Conservation (phyloP, 2,329 filamentous ascomycete species). For the Clathrospora elynae region DNA sequence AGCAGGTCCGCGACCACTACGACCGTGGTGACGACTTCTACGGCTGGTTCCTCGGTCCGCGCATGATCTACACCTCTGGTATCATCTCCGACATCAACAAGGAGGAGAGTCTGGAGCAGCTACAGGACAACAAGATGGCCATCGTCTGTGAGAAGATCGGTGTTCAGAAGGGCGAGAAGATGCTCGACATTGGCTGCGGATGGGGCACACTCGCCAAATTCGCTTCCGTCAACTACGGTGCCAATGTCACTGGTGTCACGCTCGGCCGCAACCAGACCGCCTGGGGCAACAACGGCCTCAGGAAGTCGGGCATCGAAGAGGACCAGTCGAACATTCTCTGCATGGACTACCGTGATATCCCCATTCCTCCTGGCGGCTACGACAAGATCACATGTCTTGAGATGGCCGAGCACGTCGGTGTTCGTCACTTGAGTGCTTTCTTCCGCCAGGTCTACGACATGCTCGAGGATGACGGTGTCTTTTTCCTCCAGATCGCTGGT, state of each 20-base stretch:
- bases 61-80: constrained; percentile 98
- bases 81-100: constrained; percentile 84
- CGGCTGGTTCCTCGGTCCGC: constrained; percentile 95
- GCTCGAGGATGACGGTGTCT: constrained; percentile 93
- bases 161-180: constrained; percentile 75
- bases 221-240: constrained; percentile 89
- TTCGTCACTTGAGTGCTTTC: constrained; percentile 83
- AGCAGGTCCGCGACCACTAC: constrained; percentile 97
- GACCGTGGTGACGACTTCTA: constrained; percentile 99
- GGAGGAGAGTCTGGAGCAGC: constrained; percentile 90
- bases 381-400: constrained; percentile 97
- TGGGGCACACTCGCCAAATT: constrained; percentile 97
- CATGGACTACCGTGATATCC: constrained; percentile 96
- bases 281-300: constrained; percentile 91
- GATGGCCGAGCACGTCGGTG: constrained; percentile 98
- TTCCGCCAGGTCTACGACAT: constrained; percentile 88
- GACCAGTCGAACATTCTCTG: constrained; percentile 90
- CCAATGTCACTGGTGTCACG: constrained; percentile 84
- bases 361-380: constrained; percentile 76
- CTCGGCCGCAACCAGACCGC: constrained; percentile 95
- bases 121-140: constrained; percentile 97
- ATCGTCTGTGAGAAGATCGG: constrained; percentile 96
- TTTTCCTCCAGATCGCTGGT: constrained; percentile 95
- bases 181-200: constrained; percentile 96
- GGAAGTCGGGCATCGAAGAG: constrained; percentile 79